These are phyloP conservation scores for Malassezia vespertilionis DNA, from an alignment of 1,284 basidiomycete species.

Conservation along the genomic window DNA sequence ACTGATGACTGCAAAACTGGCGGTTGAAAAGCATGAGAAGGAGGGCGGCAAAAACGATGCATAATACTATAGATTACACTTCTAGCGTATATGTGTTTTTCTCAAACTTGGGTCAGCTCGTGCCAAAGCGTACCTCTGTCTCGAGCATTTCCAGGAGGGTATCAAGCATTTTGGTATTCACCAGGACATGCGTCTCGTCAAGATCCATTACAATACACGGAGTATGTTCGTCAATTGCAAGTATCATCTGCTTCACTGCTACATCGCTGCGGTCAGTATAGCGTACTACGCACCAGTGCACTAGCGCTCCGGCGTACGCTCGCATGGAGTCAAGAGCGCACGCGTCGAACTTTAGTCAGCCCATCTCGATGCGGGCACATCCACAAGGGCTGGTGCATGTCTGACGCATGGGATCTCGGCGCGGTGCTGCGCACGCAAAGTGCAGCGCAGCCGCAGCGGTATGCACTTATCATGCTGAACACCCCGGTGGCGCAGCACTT, in stretches of 20 bases:
- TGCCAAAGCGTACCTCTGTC: slow-evolving; percentile 59
- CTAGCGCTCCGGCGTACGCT: slow-evolving; percentile 13
- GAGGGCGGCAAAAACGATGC: not conserved
- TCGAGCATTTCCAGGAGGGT: slow-evolving; percentile 63
- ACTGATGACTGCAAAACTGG: slow-evolving; percentile 14
- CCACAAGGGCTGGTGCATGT: not conserved
- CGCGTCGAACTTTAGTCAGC: not conserved
- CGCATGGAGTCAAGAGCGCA: slow-evolving; percentile 7
- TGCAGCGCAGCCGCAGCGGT: not conserved
- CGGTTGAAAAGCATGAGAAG: slow-evolving; percentile 14
- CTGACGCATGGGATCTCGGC: not conserved
- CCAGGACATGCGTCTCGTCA: slow-evolving; percentile 70
- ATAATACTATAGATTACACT: not conserved
- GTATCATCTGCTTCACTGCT: slow-evolving; percentile 76
- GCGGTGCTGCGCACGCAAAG: not conserved
- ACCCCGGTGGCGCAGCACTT: slow-evolving; percentile 14
- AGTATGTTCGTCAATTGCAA: slow-evolving; percentile 62
- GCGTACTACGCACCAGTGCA: slow-evolving; percentile 12
- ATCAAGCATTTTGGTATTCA: slow-evolving; percentile 68
- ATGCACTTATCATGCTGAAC: slow-evolving; percentile 18
- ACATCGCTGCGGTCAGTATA: slow-evolving; percentile 56
- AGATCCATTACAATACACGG: slow-evolving; percentile 73
- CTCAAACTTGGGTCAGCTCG: slow-evolving; percentile 23
- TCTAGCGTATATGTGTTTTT: slow-evolving; percentile 42
- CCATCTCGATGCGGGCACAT: not conserved